phyloP scores from a whole-genome alignment of 2,329 filamentous ascomycete genomes.

The Emericellopsis cladophorae region DNA sequence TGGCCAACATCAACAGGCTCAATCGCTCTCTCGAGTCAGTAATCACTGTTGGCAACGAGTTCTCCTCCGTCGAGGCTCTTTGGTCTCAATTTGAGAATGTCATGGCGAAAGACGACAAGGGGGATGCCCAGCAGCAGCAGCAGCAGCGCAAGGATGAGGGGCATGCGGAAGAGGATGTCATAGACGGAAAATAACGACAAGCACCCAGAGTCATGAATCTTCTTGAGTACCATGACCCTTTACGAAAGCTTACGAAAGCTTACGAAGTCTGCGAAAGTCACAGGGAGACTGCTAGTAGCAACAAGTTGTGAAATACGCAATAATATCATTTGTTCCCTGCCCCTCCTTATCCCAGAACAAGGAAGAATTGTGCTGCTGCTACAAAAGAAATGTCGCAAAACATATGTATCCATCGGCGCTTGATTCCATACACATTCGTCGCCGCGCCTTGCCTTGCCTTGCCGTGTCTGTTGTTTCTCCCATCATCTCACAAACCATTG shows the following conservation, averaged over 20 bases:
- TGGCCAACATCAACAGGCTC: conserved; percentile 90
- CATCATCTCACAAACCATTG: background rate
- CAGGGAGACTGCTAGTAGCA: no score
- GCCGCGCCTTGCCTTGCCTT: background rate
- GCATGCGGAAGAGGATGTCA: background rate
- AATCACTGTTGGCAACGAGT: conserved; percentile 90
- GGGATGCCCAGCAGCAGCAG: conserved; percentile 12
- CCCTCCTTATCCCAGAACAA: background rate
- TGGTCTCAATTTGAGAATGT: conserved; percentile 97
- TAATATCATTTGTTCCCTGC: conserved; percentile 1
- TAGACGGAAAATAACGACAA: background rate
- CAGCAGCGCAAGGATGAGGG: conserved; percentile 7
- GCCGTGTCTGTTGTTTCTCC: background rate
- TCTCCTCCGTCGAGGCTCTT: conserved; percentile 88
- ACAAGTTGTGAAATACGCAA: background rate
- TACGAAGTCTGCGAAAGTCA: no score
- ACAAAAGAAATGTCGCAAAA: conserved; percentile 3
- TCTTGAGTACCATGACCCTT: no score
- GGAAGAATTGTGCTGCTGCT: no score
- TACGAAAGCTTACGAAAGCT: no score
- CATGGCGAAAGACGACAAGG: conserved; percentile 58
- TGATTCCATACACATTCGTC: background rate
- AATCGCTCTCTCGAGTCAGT: conserved; percentile 88
- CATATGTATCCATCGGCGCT: background rate
- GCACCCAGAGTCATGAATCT: no score